A percentile compares a stretch with the other conserved stretches of the same genome.
Conservation (phyloP, 257 asterid species). For the Solanum microdontum region DNA sequence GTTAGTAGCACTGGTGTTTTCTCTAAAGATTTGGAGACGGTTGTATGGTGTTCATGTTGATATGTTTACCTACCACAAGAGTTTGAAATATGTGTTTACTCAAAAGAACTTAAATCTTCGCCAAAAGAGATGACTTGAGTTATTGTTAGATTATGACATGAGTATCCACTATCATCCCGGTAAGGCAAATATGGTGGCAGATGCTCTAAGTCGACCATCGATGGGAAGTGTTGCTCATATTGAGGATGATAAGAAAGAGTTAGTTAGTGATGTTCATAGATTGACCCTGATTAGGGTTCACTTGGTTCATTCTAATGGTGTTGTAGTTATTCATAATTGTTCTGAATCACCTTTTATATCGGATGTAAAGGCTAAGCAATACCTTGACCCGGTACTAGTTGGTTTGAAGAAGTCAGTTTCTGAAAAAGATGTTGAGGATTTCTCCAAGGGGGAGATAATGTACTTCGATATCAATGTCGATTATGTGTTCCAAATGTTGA, state of each 20-base stretch:
- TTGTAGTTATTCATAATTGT: too few relatives aligned
- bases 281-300: background rate
- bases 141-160: too few relatives aligned
- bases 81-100: too few relatives aligned
- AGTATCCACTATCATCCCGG: too few relatives aligned
- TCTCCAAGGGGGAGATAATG: background rate
- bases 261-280: background rate
- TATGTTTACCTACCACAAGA: background rate
- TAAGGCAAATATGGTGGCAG: background rate
- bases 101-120: too few relatives aligned
- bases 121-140: background rate
- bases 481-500: background rate
- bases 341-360: background rate
- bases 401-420: background rate
- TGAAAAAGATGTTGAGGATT: background rate
- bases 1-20: background rate
- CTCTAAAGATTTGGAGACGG: background rate
- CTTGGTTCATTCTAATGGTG: background rate
- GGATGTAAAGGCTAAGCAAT: background rate
- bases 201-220: background rate
- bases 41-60: background rate
- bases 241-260: too few relatives aligned
- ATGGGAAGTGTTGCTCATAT: background rate
- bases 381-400: background rate
- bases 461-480: too few relatives aligned